Evolutionary conservation across 1,139 yeast genomes (phyloP), one percentile per base, ranked within the genome.

Genomic region (Geotrichum candidum): DNA sequence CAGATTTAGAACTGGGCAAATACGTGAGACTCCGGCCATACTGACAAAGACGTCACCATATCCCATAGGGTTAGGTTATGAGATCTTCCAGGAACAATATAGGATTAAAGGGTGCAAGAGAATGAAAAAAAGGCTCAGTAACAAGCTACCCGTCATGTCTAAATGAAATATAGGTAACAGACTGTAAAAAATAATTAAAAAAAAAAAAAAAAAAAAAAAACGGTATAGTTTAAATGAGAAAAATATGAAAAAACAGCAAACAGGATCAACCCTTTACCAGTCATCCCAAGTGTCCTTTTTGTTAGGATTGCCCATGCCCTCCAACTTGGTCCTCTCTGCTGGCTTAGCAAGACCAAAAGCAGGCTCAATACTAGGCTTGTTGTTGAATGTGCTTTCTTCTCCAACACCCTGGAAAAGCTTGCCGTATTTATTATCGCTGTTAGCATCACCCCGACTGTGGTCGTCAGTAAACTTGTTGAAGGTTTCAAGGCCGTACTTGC

Each of bases 271-370:
- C 13, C n/a, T 38, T 58, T 35, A 60, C 63, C 63, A 60, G 6
- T 62, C 61, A 56, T 60, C 63, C 64, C 64, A 62, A 4, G 57
- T 53, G 31, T 57, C 60, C 52, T 62, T 80, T 82, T 56, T 76
- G 23, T 54, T 35, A n/a, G 61, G 63, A 54, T 60, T 62, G 18
- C 80, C 77, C 62, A 84, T 69, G 45, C 91, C 85, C 54, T 82
- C 80, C 64, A 87, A 77, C 65, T 78, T 79, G 31, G 89, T 83
- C 72, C 79, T 82, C 68, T 82, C 80, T 59, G 76, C 74, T n/a
- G 94, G 92, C 71, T 78, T 84, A 50, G 76, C 69, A 66, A 86
- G 72, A 2, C 95, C 96, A 77, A 88, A 88, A 0, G 94, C 95
- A 15, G 87, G 86, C 63, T 80, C 83, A 25, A 84, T 69, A 29